Percentiles rank a stretch among this genome's conserved stretches.
Evolutionary conservation across 257 asterid genomes (phyloP).

Genomic region (Jacaranda mimosifolia): DNA sequence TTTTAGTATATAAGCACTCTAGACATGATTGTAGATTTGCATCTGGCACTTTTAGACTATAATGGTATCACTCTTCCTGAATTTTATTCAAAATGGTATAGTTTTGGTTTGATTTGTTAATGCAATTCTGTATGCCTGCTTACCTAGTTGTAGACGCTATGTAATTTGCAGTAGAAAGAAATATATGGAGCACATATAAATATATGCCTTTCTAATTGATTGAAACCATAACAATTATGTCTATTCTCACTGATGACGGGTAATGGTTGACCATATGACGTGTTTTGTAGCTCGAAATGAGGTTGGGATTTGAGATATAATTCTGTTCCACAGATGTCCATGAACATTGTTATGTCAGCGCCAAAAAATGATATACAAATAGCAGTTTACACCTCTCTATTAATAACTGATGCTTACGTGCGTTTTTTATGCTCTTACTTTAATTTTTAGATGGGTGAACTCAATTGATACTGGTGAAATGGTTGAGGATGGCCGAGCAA

Average conservation of each 20-base stretch:
- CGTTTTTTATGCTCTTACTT: conserved; percentile 19
- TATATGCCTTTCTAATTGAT: not conserved
- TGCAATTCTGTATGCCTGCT: conserved; percentile 3
- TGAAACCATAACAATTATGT: too few species aligned
- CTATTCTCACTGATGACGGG: not conserved
- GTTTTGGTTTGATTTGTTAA: not conserved
- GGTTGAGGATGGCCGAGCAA: conserved; percentile 67
- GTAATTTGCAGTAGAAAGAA: not conserved
- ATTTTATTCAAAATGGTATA: not conserved
- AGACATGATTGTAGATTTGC: not conserved
- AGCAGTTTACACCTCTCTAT: not conserved
- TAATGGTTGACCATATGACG: not conserved
- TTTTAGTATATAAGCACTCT: not conserved
- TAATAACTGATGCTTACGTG: conserved; percentile 8
- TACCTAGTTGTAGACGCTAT: not conserved
- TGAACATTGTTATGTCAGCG: not conserved
- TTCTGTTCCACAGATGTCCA: conserved; percentile 6
- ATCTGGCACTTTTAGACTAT: not conserved
- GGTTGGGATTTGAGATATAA: conserved; percentile 10
- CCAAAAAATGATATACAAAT: not conserved
- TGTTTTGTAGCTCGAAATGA: not conserved
- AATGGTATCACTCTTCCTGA: not conserved
- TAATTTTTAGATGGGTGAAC: conserved; percentile 47
- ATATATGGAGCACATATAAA: not conserved
- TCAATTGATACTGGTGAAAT: conserved; percentile 48